phyloP scores from a whole-genome alignment of 768 basidiomycete species.

The Lepiota brunneoincarnata region DNA sequence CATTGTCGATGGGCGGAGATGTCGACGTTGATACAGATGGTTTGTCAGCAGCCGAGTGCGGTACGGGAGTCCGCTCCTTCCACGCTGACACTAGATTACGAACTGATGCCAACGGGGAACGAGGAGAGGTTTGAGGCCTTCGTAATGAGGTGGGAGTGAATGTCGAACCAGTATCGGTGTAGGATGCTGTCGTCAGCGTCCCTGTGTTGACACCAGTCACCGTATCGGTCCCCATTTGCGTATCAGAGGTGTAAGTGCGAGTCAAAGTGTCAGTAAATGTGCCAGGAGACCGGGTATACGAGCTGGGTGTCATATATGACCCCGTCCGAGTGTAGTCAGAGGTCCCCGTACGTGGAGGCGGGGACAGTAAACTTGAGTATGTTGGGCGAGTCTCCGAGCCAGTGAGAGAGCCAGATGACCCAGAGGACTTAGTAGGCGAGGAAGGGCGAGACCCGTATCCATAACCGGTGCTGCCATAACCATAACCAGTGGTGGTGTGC shows the following conservation, averaged over 20 bases:
- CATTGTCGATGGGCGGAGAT: conserved; percentile 28
- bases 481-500: conserved; percentile 28
- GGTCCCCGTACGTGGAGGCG: conserved; percentile 14
- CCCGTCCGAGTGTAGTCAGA: conserved; percentile 17
- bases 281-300: conserved; percentile 17
- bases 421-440: conserved; percentile 43
- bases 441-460: conserved; percentile 42
- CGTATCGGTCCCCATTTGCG: conserved; percentile 41
- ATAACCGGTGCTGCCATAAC: conserved; percentile 28
- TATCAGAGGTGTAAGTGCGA: conserved; percentile 27
- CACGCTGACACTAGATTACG: conserved; percentile 77
- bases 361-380: conserved; percentile 18
- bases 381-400: conserved; percentile 16
- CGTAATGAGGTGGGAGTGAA: conserved; percentile 48
- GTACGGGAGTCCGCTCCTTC: conserved; percentile 71
- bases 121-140: conserved; percentile 62
- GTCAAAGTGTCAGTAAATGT: conserved; percentile 29
- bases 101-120: conserved; percentile 71
- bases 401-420: conserved; percentile 24
- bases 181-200: conserved; percentile 31
- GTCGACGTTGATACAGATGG: conserved; percentile 33
- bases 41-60: conserved; percentile 27
- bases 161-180: conserved; percentile 36
- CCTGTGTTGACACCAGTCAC: conserved; percentile 27
- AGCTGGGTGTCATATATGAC: conserved; percentile 13